Evolutionary conservation across 768 basidiomycete species (phyloP).

Genomic region (Mycena olivaceomarginata): DNA sequence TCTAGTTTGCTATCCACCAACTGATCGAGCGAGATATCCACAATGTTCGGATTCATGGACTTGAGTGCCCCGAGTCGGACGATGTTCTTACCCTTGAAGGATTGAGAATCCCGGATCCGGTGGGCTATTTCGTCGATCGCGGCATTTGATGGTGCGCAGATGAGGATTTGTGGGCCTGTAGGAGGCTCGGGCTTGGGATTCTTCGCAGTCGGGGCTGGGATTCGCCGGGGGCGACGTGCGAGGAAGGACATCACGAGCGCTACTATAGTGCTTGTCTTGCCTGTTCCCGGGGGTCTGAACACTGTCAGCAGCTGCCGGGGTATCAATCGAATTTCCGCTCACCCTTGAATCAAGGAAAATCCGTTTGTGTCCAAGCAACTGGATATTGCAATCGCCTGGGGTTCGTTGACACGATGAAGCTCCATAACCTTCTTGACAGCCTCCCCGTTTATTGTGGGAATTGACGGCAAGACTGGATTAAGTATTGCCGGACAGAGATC

Average conservation of each 20-base stretch:
- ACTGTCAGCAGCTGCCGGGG: constrained; percentile 12
- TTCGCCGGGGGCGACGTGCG: constrained; percentile 75
- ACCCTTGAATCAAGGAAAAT: constrained; percentile 98
- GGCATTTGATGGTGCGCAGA: constrained; percentile 98
- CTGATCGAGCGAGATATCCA: constrained; percentile 90
- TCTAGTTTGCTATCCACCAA: constrained; percentile 88
- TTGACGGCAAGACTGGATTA: constrained; percentile 74
- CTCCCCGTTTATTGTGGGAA: constrained; percentile 63
- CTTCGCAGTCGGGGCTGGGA: constrained; percentile 53
- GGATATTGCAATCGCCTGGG: constrained; percentile 93
- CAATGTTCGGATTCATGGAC: constrained; percentile 85
- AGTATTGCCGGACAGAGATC: constrained; percentile 85
- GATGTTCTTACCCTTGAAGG: constrained; percentile 77
- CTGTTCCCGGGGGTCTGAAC: constrained; percentile 94
- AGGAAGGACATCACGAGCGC: constrained; percentile 93
- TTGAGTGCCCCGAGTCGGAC: constrained; percentile 92
- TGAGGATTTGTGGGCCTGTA: constrained; percentile 79
- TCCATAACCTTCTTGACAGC: constrained; percentile 82
- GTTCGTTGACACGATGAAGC: constrained; percentile 89
- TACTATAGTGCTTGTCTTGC: constrained; percentile 98
- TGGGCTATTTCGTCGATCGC: constrained; percentile 97
- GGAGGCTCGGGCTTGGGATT: constrained; percentile 64
- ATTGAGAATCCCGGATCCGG: constrained; percentile 86
- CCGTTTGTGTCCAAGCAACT: constrained; percentile 83
- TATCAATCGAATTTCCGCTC: constrained; percentile 42